These are phyloP conservation scores for Laguncularia racemosa DNA, from an alignment of 345 rosid genomes.

Conservation along the genomic window DNA sequence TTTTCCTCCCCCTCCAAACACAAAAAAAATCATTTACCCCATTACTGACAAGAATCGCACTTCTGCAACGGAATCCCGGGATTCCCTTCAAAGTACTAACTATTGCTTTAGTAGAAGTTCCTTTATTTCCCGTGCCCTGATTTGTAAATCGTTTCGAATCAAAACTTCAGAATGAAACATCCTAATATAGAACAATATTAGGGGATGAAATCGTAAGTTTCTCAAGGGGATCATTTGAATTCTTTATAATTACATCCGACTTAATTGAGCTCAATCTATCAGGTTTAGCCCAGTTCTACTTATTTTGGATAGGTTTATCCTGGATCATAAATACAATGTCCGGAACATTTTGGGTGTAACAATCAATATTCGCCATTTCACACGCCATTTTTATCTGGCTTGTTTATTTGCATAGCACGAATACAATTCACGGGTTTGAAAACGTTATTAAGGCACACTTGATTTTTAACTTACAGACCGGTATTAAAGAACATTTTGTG, in stretches of 20 bases:
- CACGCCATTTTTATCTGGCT: slow-evolving; percentile 61
- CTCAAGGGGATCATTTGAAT: not conserved
- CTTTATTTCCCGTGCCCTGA: slow-evolving; percentile 1
- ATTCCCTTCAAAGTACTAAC: not conserved
- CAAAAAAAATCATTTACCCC: too few species aligned
- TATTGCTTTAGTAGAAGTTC: not conserved
- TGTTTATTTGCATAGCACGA: slow-evolving; percentile 49
- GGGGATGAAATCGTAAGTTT: slow-evolving; percentile 51
- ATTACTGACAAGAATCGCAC: too few species aligned
- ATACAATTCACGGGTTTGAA: slow-evolving; percentile 58
- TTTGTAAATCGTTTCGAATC: slow-evolving; percentile 31
- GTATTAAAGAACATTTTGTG: too few species aligned
- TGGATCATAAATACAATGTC: slow-evolving; percentile 51
- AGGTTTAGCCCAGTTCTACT: slow-evolving; percentile 59
- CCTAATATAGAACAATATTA: slow-evolving; percentile 70
- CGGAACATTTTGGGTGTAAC: slow-evolving; percentile 50
- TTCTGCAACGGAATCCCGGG: too few species aligned
- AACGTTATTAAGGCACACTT: slow-evolving; percentile 1
- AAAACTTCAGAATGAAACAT: slow-evolving; percentile 36
- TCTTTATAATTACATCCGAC: not conserved
- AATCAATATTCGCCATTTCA: slow-evolving; percentile 62
- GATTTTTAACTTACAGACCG: too few species aligned
- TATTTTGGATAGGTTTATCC: slow-evolving; percentile 63
- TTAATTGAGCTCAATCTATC: slow-evolving; percentile 5
- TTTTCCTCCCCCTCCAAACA: too few species aligned